Evolutionary conservation across 2,329 filamentous ascomycete genomes (phyloP), one percentile per base, ranked within the genome.

Genomic region (Colletotrichum melonis): DNA sequence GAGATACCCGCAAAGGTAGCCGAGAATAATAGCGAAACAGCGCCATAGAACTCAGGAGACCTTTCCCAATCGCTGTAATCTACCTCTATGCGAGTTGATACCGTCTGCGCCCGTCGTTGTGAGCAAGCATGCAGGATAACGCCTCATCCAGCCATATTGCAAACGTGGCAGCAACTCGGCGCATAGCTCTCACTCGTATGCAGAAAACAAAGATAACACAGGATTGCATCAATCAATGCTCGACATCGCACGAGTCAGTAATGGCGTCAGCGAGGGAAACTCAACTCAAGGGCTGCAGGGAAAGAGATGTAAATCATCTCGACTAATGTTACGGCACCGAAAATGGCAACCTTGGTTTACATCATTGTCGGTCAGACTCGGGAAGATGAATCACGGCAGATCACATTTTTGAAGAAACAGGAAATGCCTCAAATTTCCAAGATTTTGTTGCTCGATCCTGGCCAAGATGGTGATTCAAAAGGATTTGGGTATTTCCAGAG

Each of bases 11-110:
- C 71, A n/a, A 9, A 71, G 67, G 60, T 60, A 66, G 60, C 71
- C 71, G 71, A 73, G 35, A 73, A 66, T 73, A 71, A 73, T 49
- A 58, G 67, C 71, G 71, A 70, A 66, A 66, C 71, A 28, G 24
- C 22, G 55, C 28, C 35, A 32, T 46, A 54, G 57, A 42, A 32
- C 30, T 32, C 30, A 32, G 30, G 9, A 69, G 32, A 46, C 28
- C 38, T 49, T 65, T 26, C 38, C 46, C 55, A 38, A 35, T 42
- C 42, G 69, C 26, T 46, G 32, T 62, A 30, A 28, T 16, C 14
- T 46, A 24, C 19, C 38, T 22, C 60, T 38, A 52, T 52, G 30
- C 28, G 38, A 35, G 24, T 64, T 52, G 60, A 73, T n/a, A 57
- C 46, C 7, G 24, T n/a, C 14, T 71, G 56, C 60, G 60, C 60